phyloP scores from a whole-genome alignment of 2,329 filamentous ascomycete species.

The Blumeriella jaapii region DNA sequence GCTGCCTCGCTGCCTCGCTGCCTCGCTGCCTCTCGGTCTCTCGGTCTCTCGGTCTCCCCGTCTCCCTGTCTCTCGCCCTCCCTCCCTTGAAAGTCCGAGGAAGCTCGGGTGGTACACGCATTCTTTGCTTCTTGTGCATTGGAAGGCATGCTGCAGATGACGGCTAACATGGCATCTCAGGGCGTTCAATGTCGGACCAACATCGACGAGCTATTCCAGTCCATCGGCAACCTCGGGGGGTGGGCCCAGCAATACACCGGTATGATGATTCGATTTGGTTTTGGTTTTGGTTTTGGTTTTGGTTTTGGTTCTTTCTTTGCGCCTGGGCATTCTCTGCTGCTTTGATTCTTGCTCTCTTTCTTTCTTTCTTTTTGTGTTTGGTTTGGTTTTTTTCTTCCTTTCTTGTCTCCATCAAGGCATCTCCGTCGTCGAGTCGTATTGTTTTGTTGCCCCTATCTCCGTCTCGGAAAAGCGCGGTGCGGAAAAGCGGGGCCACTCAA shows the following conservation, averaged over 20 bases:
- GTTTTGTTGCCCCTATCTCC: slow-evolving; percentile 6
- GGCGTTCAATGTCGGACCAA: slow-evolving; percentile 23
- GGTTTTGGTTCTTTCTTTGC: slow-evolving; percentile 4
- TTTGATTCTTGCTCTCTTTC: slow-evolving; percentile 5
- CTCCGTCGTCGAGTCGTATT: too few relatives aligned
- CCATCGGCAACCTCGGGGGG: slow-evolving; percentile 50
- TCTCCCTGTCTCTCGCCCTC: too few relatives aligned
- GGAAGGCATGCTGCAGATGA: slow-evolving; percentile 1
- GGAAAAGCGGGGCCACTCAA: too few relatives aligned
- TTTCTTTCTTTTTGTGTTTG: neutral
- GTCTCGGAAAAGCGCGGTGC: too few relatives aligned
- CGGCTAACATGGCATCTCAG: slow-evolving; percentile 20
- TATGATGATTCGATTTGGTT: slow-evolving; percentile 30
- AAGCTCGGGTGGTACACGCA: neutral
- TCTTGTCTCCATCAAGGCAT: slow-evolving; percentile 5
- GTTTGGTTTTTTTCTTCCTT: neutral
- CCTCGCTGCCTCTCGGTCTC: too few relatives aligned
- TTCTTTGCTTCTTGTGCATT: slow-evolving; percentile 4
- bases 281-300: neutral
- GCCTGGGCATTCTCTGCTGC: too few relatives aligned
- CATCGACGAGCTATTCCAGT: slow-evolving; percentile 43
- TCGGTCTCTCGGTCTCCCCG: too few relatives aligned
- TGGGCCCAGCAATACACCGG: slow-evolving; percentile 47
- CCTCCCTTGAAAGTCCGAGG: slow-evolving; percentile 2
- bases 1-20: too few relatives aligned